Base-by-base conservation (phyloP, 2,329 filamentous ascomycete species). In the Penicillium psychrosexuale region DNA sequence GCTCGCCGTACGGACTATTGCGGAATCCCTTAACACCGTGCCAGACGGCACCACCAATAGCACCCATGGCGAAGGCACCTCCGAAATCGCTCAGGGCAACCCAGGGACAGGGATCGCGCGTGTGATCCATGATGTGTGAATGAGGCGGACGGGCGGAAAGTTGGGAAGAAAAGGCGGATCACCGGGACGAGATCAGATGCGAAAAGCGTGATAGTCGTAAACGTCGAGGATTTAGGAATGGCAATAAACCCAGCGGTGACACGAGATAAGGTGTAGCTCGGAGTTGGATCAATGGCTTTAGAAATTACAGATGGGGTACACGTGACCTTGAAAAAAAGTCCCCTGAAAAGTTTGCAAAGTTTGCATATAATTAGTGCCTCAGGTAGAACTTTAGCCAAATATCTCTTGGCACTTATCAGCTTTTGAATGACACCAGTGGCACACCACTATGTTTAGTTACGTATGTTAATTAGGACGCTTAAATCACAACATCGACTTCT, bases 41-140 rank as follows among this genome's bases (percentile, higher is more conserved):
- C 93, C 93, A 97, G 73, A 97, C 88, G 68, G 90, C 88, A 69
- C 89, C 88, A 68, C 87, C 86, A 65, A 90, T 87, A 60, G 85
- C 91, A 68, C 93, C 93, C 93, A 97, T 97, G 72, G 85, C 87
- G 70, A 97, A 97, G 56, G 93, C 94, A 78, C 94, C 94, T 61
- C 94, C 94, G 73, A 97, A 97, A 79, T 99, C 94, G 78, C 92
- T 97, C 65, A 99, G 83, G 63, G 94, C 89, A 70, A 97, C 92
- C 87, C 89, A 97, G 53, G 94, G 94, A 78, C 94, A 97, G 60
- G 94, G 94, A 78, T 97, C 94, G 80, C 94, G 85, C 61, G 90
- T 89, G 82, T 97, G 94, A 85, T 99, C 94, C 89, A 96, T 94
- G 34, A 31, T 31, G 42, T 44, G 42, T 31, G 42, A 44, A 44